Conservation (phyloP, 768 basidiomycete species). For the Calocera viscosa region DNA sequence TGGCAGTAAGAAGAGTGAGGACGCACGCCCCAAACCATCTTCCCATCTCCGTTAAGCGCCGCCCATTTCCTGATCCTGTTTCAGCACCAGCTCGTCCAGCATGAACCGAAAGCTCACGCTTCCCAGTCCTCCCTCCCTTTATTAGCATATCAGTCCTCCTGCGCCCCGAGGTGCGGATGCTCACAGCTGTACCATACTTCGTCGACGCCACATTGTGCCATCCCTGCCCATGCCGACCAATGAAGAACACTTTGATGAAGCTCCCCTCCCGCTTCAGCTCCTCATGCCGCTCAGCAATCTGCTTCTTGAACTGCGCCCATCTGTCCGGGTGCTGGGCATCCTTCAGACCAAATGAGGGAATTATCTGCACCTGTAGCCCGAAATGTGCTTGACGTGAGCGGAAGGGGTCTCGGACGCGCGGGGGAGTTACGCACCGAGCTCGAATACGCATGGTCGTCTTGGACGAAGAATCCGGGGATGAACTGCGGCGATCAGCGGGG, state of each 20-base stretch:
- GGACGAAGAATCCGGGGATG: conserved; percentile 35
- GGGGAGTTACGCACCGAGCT: background rate
- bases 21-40: conserved; percentile 59
- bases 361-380: conserved; percentile 16
- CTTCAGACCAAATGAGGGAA: conserved; percentile 39
- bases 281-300: conserved; percentile 39
- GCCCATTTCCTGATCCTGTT: conserved; percentile 42
- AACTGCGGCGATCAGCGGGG: conserved; percentile 18
- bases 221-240: conserved; percentile 62
- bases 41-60: conserved; percentile 49
- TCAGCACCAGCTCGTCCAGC: background rate
- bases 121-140: conserved; percentile 38
- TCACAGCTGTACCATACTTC: conserved; percentile 41
- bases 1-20: background rate
- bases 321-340: conserved; percentile 35
- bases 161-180: conserved; percentile 11
- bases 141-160: background rate
- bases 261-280: conserved; percentile 28
- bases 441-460: conserved; percentile 27
- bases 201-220: conserved; percentile 55
- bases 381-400: background rate
- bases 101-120: conserved; percentile 33
- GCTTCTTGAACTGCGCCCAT: conserved; percentile 37
- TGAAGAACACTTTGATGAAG: conserved; percentile 49
- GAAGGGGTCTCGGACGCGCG: background rate